These are phyloP conservation scores for Chaetomium cochliodes DNA, from an alignment of 495 filamentous ascomycete genomes.

Conservation along the genomic window DNA sequence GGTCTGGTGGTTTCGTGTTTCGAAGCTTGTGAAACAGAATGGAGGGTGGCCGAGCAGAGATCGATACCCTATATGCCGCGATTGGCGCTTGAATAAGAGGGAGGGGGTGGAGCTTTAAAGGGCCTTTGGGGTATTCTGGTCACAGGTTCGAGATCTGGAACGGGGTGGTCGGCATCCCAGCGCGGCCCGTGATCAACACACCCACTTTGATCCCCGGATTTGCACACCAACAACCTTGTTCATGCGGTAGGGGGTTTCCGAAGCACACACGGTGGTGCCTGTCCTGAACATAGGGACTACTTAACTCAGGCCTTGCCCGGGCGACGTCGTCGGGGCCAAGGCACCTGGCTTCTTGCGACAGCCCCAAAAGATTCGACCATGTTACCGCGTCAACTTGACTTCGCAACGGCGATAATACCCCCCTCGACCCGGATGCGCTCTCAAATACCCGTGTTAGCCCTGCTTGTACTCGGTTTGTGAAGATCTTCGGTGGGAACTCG, in stretches of 20 bases:
- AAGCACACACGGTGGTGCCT: neutral
- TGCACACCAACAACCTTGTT: neutral
- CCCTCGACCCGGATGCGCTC: neutral
- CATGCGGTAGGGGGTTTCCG: neutral
- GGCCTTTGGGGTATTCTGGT: neutral
- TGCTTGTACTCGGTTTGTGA: neutral
- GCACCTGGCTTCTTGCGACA: neutral
- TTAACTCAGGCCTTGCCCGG: slow-evolving; percentile 8
- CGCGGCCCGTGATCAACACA: slow-evolving; percentile 17
- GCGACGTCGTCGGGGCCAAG: neutral
- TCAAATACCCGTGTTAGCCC: neutral
- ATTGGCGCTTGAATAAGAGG: too few relatives aligned
- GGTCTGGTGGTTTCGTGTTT: neutral
- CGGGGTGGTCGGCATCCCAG: slow-evolving; percentile 7
- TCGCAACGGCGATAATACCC: slow-evolving; percentile 6
- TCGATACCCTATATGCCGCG: neutral
- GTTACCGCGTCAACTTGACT: neutral
- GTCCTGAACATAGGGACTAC: neutral
- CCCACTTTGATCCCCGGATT: slow-evolving; percentile 14
- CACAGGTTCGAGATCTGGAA: neutral
- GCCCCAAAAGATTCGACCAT: neutral
- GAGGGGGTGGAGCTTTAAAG: neutral
- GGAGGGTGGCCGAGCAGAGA: neutral
- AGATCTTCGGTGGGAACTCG: neutral
- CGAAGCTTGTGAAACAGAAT: neutral